Conservation (phyloP, 805 yeast species). For the Wickerhamomyces strasburgensis region DNA sequence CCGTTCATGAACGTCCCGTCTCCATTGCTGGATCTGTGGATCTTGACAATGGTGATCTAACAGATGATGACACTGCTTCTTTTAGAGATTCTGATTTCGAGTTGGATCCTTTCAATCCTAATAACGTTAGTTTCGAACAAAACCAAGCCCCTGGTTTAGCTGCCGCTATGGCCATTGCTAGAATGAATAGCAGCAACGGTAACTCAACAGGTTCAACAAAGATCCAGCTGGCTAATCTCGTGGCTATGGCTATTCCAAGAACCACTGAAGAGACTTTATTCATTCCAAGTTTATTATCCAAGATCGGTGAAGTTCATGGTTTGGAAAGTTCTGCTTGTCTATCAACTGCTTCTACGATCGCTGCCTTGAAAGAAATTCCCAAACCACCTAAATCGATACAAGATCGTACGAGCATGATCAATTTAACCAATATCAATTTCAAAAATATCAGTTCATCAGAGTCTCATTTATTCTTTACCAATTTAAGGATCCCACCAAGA, state of each 20-base stretch:
- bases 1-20: slow-evolving; percentile 57
- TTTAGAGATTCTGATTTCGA: slow-evolving; percentile 10
- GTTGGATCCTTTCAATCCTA: slow-evolving; percentile 18
- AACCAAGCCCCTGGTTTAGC: slow-evolving; percentile 74
- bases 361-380: slow-evolving; percentile 54
- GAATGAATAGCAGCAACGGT: slow-evolving; percentile 40
- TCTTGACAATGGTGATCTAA: slow-evolving; percentile 40
- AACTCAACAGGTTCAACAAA: slow-evolving; percentile 25
- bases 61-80: slow-evolving; percentile 38
- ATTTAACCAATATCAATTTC: slow-evolving; percentile 34
- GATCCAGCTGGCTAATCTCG: slow-evolving; percentile 47
- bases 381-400: slow-evolving; percentile 13
- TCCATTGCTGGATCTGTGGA: slow-evolving; percentile 60
- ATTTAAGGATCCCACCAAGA: slow-evolving; percentile 43
- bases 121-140: slow-evolving; percentile 50
- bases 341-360: slow-evolving; percentile 65
- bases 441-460: slow-evolving; percentile 34
- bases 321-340: slow-evolving; percentile 67
- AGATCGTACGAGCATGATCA: slow-evolving; percentile 21
- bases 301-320: slow-evolving; percentile 66
- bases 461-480: slow-evolving; percentile 40
- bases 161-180: slow-evolving; percentile 57
- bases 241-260: slow-evolving; percentile 70
- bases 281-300: slow-evolving; percentile 65
- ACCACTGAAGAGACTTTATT: slow-evolving; percentile 75